Percentiles rank a stretch among this genome's conserved stretches.
phyloP scores from a whole-genome alignment of 2,329 filamentous ascomycete genomes.

The Trichoderma afroharzianum region DNA sequence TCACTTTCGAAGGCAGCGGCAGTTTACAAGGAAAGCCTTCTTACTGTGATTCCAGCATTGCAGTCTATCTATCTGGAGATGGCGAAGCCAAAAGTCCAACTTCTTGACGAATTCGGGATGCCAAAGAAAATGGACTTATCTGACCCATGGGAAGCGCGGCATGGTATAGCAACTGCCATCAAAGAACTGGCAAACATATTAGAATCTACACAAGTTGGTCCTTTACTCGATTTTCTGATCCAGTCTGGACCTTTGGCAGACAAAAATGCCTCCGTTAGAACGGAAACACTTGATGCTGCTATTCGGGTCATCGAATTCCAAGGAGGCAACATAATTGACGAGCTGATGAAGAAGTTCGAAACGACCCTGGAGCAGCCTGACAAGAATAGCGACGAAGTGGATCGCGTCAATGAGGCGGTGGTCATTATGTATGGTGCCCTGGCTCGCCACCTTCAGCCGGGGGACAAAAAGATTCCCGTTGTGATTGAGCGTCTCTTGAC shows the following conservation, averaged over 20 bases:
- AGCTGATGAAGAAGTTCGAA: conserved; percentile 90
- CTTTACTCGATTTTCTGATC: conserved; percentile 82
- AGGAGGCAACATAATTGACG: conserved; percentile 78
- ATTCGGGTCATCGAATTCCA: conserved; percentile 76
- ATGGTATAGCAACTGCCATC: conserved; percentile 84
- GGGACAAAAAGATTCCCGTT: conserved; percentile 82
- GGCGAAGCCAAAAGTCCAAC: conserved; percentile 76
- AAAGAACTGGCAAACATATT: conserved; percentile 74
- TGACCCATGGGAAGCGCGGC: conserved; percentile 87
- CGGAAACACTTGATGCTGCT: conserved; percentile 89
- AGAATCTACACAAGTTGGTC: conserved; percentile 64
- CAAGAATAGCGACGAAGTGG: conserved; percentile 74
- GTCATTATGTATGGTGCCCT: conserved; percentile 96
- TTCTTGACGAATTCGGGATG: conserved; percentile 93
- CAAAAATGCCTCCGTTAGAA: conserved; percentile 68
- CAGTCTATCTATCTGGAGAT: conserved; percentile 71
- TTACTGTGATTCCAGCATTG: conserved; percentile 60
- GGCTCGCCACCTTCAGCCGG: conserved; percentile 77
- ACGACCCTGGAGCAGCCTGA: conserved; percentile 80
- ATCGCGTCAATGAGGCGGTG: conserved; percentile 93
- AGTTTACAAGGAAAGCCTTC: conserved; percentile 56
- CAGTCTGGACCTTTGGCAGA: conserved; percentile 85
- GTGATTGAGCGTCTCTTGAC: conserved; percentile 83
- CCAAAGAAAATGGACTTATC: conserved; percentile 80
- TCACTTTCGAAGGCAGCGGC: conserved; percentile 72